Percentiles rank a stretch among this genome's conserved stretches.
Evolutionary conservation across 768 basidiomycete genomes (phyloP).

Genomic region (Mycena galopus): DNA sequence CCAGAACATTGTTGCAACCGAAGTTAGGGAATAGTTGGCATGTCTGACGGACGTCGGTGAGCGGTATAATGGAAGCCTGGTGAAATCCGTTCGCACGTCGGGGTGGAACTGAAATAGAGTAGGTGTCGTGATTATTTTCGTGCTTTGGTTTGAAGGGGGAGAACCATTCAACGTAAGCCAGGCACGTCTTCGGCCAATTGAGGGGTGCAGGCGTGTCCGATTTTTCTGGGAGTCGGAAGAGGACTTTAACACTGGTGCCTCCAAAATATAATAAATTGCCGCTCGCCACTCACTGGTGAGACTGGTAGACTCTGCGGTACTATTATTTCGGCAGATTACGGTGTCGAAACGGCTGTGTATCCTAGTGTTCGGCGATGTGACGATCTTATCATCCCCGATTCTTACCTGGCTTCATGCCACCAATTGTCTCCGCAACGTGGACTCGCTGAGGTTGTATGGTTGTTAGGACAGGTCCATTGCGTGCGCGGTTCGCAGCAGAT

Average conservation of each 20-base stretch:
- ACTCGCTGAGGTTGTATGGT: no score
- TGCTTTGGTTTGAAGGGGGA: background rate
- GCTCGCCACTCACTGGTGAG: slow-evolving; percentile 35
- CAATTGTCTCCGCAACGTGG: no score
- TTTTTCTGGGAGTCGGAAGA: background rate
- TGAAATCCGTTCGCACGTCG: background rate
- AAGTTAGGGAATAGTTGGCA: slow-evolving; percentile 50
- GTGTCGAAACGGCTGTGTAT: slow-evolving; percentile 46
- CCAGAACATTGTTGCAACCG: background rate
- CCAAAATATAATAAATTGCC: no score
- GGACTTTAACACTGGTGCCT: background rate
- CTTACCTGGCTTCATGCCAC: no score
- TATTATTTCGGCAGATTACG: slow-evolving; percentile 34
- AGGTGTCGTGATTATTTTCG: slow-evolving; percentile 35
- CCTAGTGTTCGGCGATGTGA: no score
- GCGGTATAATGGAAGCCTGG: slow-evolving; percentile 43
- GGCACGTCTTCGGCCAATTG: slow-evolving; percentile 32
- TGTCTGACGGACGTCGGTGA: slow-evolving; percentile 46
- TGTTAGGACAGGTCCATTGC: no score
- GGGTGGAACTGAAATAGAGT: slow-evolving; percentile 8
- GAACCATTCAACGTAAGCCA: slow-evolving; percentile 12
- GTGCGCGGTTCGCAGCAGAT: no score
- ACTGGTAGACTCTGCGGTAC: slow-evolving; percentile 40
- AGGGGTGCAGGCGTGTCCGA: background rate
- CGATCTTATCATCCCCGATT: no score